Conservation (phyloP, 306 rosid species). For the Rosa multiflora region DNA sequence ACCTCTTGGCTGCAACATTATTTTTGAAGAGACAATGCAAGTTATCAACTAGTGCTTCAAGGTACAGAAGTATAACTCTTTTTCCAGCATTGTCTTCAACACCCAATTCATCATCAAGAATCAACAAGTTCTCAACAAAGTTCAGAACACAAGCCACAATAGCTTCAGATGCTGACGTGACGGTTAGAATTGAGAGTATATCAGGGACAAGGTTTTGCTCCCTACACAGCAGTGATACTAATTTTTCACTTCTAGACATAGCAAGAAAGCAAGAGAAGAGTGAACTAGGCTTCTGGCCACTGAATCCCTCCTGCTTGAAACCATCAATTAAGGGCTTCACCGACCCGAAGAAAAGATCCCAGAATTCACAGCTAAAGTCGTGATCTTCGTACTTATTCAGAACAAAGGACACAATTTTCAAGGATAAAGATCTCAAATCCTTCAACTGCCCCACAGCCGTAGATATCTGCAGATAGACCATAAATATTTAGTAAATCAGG, state of each 20-base stretch:
- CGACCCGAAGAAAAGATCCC: constrained; percentile 78
- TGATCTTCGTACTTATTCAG: constrained; percentile 74
- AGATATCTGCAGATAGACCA: constrained; percentile 44
- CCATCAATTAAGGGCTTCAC: constrained; percentile 61
- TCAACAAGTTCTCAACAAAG: constrained; percentile 77
- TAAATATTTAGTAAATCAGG: background rate
- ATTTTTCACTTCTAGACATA: constrained; percentile 75
- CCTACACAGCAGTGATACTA: constrained; percentile 51
- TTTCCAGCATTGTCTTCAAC: constrained; percentile 44
- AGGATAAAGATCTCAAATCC: constrained; percentile 87
- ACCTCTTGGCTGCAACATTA: constrained; percentile 77
- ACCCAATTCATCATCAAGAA: constrained; percentile 58
- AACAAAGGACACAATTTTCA: constrained; percentile 62
- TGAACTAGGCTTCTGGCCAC: constrained; percentile 92
- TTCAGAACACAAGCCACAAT: constrained; percentile 65
- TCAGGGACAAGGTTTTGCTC: constrained; percentile 74
- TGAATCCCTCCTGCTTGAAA: constrained; percentile 82
- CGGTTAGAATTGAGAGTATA: constrained; percentile 66
- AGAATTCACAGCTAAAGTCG: constrained; percentile 60
- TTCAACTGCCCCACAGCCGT: constrained; percentile 60
- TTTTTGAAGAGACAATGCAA: constrained; percentile 63
- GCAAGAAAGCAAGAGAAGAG: constrained; percentile 86
- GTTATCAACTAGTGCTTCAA: constrained; percentile 60
- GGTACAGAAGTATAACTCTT: constrained; percentile 54
- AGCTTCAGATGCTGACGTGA: constrained; percentile 70